Conservation (phyloP, 768 basidiomycete genomes). For the Leccinellum rugosiceps region DNA sequence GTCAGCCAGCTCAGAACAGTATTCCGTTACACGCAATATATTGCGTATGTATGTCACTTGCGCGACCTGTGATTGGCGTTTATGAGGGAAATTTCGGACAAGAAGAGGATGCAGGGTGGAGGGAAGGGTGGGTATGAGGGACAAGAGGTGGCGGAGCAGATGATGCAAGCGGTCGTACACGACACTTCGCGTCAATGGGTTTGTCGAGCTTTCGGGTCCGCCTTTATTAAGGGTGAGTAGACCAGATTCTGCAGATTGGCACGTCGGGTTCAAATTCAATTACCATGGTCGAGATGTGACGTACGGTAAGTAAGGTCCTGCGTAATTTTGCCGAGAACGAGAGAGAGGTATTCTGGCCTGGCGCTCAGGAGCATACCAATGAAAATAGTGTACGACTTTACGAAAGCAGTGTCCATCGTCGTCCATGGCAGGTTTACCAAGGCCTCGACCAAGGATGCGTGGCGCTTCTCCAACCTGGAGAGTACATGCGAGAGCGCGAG, state of each 20-base stretch:
- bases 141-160: conserved; percentile 82
- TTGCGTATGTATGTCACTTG: conserved; percentile 93
- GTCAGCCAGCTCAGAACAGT: conserved; percentile 85
- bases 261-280: background rate
- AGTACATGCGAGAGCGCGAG: conserved; percentile 89
- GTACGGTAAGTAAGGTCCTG: conserved; percentile 87
- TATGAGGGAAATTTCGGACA: conserved; percentile 86
- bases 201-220: conserved; percentile 60
- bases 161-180: conserved; percentile 86
- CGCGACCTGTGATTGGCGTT: conserved; percentile 73
- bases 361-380: conserved; percentile 90
- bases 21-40: conserved; percentile 73
- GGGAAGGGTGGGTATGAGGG: conserved; percentile 88
- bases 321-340: conserved; percentile 78
- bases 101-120: conserved; percentile 85
- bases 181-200: conserved; percentile 73
- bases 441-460: conserved; percentile 79
- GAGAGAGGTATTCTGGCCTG: conserved; percentile 84
- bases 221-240: conserved; percentile 56
- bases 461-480: conserved; percentile 79
- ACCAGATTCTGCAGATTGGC: conserved; percentile 60
- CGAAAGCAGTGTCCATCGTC: conserved; percentile 80
- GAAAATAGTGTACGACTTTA: conserved; percentile 85
- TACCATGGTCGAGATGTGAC: conserved; percentile 30
- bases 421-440: conserved; percentile 90